Base-by-base conservation (phyloP, 371 early-diverging fungal genomes). In the Rhizomucor pusillus region DNA sequence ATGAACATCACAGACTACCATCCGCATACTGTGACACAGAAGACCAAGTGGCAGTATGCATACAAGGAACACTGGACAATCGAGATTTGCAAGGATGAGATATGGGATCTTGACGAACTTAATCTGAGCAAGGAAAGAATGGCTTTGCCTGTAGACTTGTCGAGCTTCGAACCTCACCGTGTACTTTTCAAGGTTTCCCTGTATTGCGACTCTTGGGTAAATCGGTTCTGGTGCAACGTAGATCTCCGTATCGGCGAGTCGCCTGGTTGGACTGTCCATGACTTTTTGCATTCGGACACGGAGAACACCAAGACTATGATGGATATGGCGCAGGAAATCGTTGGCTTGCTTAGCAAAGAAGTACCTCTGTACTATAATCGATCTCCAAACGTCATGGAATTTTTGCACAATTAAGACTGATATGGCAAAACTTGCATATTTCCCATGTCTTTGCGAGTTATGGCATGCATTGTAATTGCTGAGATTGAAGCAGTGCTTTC, bases 191-290 rank as follows among this genome's bases (percentile, higher is more conserved):
- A 72, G 36, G 67, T 78, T 0, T 68, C 75, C 0, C 43, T 69
- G 7, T 66, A 69, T 36, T 59, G 62, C 7, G 71, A 72, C 23
- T 35, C 41, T 20, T 78, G 78, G 78, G 49, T 59, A 0, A 49
- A 75, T 46, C 56, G 75, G 18, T 65, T 78, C 45, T 55, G 71
- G 1, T 61, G 70, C 18, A 78, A 78, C 18, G 43, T 75, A 14
- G 45, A 46, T 7, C 47, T 78, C 14, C 44, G 52, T 5, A 62
- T 75, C 35, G 78, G 78, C 10, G 71, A 75, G 41, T 68, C 75
- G 0, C 78, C 78, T 0, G n/a, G 22, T 3, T 78, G 78, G 78
- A 66, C 63, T 0, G 13, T 57, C 6, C 25, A 48, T 5, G 66
- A 75, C 39, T 78, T 78, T 46, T 47, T 75, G 22, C 54, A 56